Base-by-base conservation (phyloP, 352 stramenopile genomes). In the Globisporangium parvum region DNA sequence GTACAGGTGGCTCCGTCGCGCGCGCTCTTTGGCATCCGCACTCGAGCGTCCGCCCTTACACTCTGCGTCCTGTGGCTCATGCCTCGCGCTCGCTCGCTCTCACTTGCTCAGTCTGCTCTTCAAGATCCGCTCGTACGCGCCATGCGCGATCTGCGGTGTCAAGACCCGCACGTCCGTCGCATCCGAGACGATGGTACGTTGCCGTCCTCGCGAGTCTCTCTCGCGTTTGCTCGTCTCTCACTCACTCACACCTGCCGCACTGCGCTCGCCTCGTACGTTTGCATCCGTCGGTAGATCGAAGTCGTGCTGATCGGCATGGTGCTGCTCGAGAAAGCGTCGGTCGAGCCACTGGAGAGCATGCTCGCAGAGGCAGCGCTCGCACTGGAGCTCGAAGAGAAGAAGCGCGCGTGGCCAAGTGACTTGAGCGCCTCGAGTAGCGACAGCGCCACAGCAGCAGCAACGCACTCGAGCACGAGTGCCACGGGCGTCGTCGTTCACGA, bases 281-380 rank as follows among this genome's bases (percentile, higher is more conserved):
- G 12, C 39, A 17, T 28, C 9, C 6, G 9, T 54, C n/a, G 2
- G 4, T 59, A 93, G 84, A 84, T 94, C 56, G 84, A 94, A 65
- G 78, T 94, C 24, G 79, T 92, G 24, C 53, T 94, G 20, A 91
- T 85, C 31, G 84, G 80, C 0, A 94, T 94, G 84, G 84, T 76
- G 6, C 47, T 92, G 10, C 47, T 90, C 12, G 75, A 87, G 47
- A 81, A 79, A 20, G 72, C 73, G 31, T 37, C 31, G 24, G 75
- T 76, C 42, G 71, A 73, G 12, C 66, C 73, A 11, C 62, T 76
- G 21, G 77, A 88, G 4, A 75, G 48, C 20, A 62, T 87, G 47
- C 53, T 88, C 3, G 67, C 69, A 12, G 75, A 77, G 50, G 76
- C 69, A 8, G 69, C 70, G 9, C 61, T 72, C 17, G 59, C 70